Evolutionary conservation across 805 yeast species (phyloP).

Genomic region (Kuraishia hungarica): DNA sequence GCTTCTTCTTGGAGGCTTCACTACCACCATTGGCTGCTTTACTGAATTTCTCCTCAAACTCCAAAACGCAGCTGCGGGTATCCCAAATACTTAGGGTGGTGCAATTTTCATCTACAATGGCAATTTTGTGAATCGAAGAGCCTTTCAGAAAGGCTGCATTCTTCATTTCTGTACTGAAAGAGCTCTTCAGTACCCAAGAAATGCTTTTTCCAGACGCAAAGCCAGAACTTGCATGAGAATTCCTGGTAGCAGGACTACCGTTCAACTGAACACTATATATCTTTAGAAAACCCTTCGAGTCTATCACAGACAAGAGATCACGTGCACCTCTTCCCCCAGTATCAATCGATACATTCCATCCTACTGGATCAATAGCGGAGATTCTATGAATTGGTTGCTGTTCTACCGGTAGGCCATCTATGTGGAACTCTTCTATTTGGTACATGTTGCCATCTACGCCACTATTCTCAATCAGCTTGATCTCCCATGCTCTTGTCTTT

Average conservation of each 20-base stretch:
- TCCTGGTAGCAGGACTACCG: neutral
- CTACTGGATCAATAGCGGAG: conserved; percentile 63
- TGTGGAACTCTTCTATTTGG: conserved; percentile 20
- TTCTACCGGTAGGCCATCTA: conserved; percentile 29
- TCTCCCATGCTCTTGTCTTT: conserved; percentile 32
- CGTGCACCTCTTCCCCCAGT: conserved; percentile 15
- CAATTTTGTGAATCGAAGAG: conserved; percentile 69
- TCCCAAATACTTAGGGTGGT: conserved; percentile 72
- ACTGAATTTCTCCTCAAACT: conserved; percentile 40
- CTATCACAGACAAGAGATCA: conserved; percentile 51
- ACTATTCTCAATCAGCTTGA: conserved; percentile 11
- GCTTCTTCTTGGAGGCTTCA: conserved; percentile 4
- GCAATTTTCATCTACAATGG: conserved; percentile 53
- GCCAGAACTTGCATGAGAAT: neutral
- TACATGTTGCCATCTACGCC: conserved; percentile 4
- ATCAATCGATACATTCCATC: conserved; percentile 30
- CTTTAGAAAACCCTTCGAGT: conserved; percentile 38
- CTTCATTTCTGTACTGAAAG: conserved; percentile 46
- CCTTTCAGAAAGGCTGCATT: conserved; percentile 54
- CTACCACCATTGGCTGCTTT: conserved; percentile 7
- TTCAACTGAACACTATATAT: conserved; percentile 35
- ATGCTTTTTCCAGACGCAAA: conserved; percentile 16
- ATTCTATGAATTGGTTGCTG: conserved; percentile 31
- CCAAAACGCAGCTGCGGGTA: conserved; percentile 54
- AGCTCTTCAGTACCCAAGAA: conserved; percentile 43